phyloP scores from a whole-genome alignment of 2,329 filamentous ascomycete genomes.

The Trichoderma asperellum region DNA sequence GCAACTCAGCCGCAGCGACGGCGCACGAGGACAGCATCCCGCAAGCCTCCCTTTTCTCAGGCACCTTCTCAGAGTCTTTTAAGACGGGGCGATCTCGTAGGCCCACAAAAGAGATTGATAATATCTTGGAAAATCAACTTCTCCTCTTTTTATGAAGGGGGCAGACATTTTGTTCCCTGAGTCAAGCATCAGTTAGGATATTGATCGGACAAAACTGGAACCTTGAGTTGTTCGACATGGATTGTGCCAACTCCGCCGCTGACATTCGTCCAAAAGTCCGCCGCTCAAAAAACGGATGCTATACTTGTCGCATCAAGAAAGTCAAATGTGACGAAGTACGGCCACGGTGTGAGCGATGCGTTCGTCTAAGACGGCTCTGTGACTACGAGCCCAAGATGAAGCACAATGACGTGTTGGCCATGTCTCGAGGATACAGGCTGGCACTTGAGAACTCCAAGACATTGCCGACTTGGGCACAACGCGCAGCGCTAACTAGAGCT shows the following conservation, averaged over 20 bases:
- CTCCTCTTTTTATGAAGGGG: background rate
- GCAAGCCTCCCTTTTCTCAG: background rate
- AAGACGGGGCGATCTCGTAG: background rate
- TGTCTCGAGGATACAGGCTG: slow-evolving; percentile 13
- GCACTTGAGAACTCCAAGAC: slow-evolving; percentile 9
- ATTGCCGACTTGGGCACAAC: slow-evolving; percentile 23
- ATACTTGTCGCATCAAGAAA: slow-evolving; percentile 40
- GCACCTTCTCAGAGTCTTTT: background rate
- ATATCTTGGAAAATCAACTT: background rate
- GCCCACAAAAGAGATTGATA: slow-evolving; percentile 5
- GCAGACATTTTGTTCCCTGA: background rate
- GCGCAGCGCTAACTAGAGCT: slow-evolving; percentile 25
- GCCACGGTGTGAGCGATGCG: slow-evolving; percentile 37
- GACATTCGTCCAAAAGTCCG: slow-evolving; percentile 22
- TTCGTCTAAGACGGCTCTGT: slow-evolving; percentile 36
- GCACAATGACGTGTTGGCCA: slow-evolving; percentile 14
- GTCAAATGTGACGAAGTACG: slow-evolving; percentile 40
- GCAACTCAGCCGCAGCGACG: slow-evolving; percentile 5
- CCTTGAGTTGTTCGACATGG: slow-evolving; percentile 1
- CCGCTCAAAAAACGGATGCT: slow-evolving; percentile 35
- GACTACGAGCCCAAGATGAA: slow-evolving; percentile 36
- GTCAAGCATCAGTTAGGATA: background rate
- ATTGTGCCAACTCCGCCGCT: background rate
- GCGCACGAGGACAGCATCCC: background rate
- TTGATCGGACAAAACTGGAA: background rate